phyloP scores from a whole-genome alignment of 1,284 basidiomycete genomes.

The Cystobasidium sp. region DNA sequence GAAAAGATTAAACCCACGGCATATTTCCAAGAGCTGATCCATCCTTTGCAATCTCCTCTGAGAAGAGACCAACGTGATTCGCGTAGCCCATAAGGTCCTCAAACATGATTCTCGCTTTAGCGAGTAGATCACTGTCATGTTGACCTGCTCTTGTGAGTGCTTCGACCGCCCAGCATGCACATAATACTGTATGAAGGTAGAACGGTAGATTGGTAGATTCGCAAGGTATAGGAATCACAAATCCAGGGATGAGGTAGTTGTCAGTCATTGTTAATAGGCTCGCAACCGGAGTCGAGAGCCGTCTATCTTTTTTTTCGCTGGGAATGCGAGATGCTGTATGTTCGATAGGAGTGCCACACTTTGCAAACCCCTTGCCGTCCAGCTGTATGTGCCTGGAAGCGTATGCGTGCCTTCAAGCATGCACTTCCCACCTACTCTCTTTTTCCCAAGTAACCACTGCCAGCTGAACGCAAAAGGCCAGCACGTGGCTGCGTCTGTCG shows the following conservation, averaged over 20 bases:
- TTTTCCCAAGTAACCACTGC: too few species aligned
- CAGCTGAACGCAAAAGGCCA: too few species aligned
- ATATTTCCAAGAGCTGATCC: slow-evolving; percentile 50
- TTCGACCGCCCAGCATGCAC: slow-evolving; percentile 71
- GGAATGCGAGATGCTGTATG: too few species aligned
- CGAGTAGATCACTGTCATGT: slow-evolving; percentile 69
- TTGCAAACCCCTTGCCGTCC: too few species aligned
- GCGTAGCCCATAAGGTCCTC: slow-evolving; percentile 64
- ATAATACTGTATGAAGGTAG: slow-evolving; percentile 40
- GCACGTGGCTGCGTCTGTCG: too few species aligned
- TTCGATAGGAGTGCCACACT: too few species aligned
- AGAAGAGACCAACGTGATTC: slow-evolving; percentile 80
- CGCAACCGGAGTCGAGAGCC: too few species aligned
- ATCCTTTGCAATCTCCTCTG: slow-evolving; percentile 62
- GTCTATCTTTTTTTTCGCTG: too few species aligned
- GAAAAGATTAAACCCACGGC: slow-evolving; percentile 44
- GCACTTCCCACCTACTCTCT: too few species aligned
- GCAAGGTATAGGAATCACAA: slow-evolving; percentile 52
- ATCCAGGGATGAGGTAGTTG: slow-evolving; percentile 16
- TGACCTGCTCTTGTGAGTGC: slow-evolving; percentile 82
- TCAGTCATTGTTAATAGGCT: too few species aligned
- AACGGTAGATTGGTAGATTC: slow-evolving; percentile 59
- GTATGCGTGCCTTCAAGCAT: too few species aligned
- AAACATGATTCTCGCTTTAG: slow-evolving; percentile 76
- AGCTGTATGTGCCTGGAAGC: too few species aligned